Evolutionary conservation across 2,329 filamentous ascomycete genomes (phyloP).

Genomic region (Aspergillus melleus): DNA sequence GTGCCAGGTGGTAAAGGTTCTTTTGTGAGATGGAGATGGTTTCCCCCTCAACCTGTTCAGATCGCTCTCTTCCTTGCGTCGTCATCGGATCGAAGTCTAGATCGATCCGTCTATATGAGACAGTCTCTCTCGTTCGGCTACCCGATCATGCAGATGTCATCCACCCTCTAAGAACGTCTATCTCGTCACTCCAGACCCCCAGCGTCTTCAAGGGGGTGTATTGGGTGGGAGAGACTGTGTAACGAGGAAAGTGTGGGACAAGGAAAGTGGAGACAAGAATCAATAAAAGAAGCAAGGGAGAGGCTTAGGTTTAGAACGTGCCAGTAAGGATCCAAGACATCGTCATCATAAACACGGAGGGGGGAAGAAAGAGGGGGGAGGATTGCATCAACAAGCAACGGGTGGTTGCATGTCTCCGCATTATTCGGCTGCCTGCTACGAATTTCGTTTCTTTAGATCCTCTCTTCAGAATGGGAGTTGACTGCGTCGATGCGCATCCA

Average conservation of each 20-base stretch:
- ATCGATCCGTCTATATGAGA: neutral
- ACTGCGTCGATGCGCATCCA: conserved; percentile 43
- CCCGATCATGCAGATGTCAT: neutral
- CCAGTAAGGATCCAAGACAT: neutral
- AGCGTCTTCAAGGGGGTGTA: neutral
- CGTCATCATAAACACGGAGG: neutral
- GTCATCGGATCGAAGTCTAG: neutral
- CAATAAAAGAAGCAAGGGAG: neutral
- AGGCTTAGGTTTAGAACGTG: neutral
- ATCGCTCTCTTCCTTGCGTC: neutral
- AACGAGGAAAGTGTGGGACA: neutral
- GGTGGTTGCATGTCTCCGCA: neutral
- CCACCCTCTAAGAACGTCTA: neutral
- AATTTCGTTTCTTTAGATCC: neutral
- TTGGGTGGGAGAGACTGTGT: neutral
- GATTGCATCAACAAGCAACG: neutral
- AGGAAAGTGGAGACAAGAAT: neutral
- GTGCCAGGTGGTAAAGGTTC: neutral
- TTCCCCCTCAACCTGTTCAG: neutral
- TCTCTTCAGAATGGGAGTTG: conserved; percentile 36
- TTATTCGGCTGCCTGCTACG: neutral
- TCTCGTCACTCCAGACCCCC: neutral
- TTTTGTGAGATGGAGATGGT: neutral
- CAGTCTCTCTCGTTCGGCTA: neutral
- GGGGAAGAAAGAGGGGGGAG: neutral